Percentiles rank a stretch among this genome's conserved stretches.
Conservation (phyloP, 2,329 filamentous ascomycete species). For the Cladophialophora carrionii region DNA sequence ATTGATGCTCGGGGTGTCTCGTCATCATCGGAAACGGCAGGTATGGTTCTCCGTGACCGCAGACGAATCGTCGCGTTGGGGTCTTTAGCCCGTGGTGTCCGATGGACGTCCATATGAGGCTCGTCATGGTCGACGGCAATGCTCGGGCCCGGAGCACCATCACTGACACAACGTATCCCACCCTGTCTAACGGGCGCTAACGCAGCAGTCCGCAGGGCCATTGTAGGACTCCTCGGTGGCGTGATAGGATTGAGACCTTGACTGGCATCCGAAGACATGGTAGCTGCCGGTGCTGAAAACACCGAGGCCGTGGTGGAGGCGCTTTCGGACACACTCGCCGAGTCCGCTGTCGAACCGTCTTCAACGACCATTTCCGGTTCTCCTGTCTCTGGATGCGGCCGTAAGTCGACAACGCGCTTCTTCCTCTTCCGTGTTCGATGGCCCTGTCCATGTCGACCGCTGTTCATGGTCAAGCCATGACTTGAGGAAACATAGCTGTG, state of each 20-base stretch:
- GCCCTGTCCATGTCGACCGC: constrained; percentile 50
- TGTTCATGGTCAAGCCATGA: constrained; percentile 47
- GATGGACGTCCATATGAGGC: constrained; percentile 11
- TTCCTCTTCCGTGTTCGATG: constrained; percentile 54
- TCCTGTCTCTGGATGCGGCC: constrained; percentile 46
- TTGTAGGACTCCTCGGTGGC: constrained; percentile 54
- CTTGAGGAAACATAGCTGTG: constrained; percentile 44
- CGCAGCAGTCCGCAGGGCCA: constrained; percentile 4
- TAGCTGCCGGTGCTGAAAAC: constrained; percentile 58
- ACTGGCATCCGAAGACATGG: constrained; percentile 53
- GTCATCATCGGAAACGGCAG: constrained; percentile 27
- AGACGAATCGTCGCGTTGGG: constrained; percentile 34
- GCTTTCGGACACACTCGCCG: constrained; percentile 45
- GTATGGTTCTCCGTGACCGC: constrained; percentile 25
- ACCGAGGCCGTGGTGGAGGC: constrained; percentile 50
- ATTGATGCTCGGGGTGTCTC: constrained; percentile 37
- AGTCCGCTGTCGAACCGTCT: constrained; percentile 43
- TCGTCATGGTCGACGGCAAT: constrained; percentile 13
- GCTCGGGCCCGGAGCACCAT: constrained; percentile 21
- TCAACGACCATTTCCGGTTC: constrained; percentile 49
- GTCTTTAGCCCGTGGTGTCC: constrained; percentile 21
- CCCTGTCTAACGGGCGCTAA: background rate
- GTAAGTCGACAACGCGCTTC: constrained; percentile 55
- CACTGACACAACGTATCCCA: constrained; percentile 28
- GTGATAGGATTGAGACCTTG: constrained; percentile 59